Base-by-base conservation (phyloP, 176 grass and related monocot genomes). In the Rhynchospora pubera region DNA sequence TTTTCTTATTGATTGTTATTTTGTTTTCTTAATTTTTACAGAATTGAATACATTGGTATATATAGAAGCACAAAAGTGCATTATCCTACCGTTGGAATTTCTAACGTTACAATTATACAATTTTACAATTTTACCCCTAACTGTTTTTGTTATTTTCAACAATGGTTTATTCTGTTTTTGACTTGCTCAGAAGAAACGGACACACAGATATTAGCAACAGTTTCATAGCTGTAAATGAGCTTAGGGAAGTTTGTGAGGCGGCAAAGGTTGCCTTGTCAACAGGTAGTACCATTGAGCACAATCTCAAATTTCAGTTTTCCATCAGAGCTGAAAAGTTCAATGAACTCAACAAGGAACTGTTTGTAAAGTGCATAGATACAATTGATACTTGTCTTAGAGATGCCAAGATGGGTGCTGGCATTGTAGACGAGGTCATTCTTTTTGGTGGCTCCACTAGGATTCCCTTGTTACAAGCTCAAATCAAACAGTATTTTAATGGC, bases 311-410 rank as follows among this genome's bases (percentile, higher is more conserved):
- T 62, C 62, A 82, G 46, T 12, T 78, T 8, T 28, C 77, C 15
- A 89, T 89, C 7, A 89, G 42, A 7, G 16, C 43, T 11, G 73
- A 22, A 51, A 70, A 66, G 19, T 88, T 88, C 32, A 46, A 80
- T 55, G 81, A 84, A 59, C 82, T 89, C 28, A 89, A 80, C 77
- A 76, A 77, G 53, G 83, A 85, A 12, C 87, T 89, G 2, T 76
- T 89, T 24, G 42, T 18, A n/a, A 89, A 89, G 56, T 85, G 87
- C 67, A 77, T 85, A 51, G 62, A 68, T 77, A 65, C 74, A 0
- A 70, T 88, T 5, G 53, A 80, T 78, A 84, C 11, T 43, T 88
- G 82, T 23, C 39, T 88, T 47, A 81, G 44, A 66, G 82, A 88
- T 48, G 77, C 86, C 0, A 70, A 79, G n/a, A 84, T 88, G 42